Evolutionary conservation across 768 basidiomycete genomes (phyloP).

Genomic region (Lactarius akahatsu): DNA sequence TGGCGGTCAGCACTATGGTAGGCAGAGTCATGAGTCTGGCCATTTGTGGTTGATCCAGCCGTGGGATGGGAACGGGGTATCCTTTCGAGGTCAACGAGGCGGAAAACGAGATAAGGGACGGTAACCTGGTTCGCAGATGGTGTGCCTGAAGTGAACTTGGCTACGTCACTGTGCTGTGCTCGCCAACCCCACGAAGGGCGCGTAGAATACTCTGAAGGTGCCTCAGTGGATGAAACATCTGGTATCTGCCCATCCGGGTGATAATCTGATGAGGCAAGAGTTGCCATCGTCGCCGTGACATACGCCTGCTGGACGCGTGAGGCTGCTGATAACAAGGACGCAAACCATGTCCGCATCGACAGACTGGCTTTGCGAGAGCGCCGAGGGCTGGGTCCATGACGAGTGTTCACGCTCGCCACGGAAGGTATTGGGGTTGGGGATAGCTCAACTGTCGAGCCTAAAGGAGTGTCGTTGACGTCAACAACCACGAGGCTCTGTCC

Average conservation of each 20-base stretch:
- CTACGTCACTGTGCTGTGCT: conserved; percentile 36
- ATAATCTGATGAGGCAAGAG: conserved; percentile 36
- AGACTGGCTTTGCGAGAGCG: conserved; percentile 4
- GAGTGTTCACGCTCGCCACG: conserved; percentile 7
- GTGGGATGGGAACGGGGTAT: not conserved
- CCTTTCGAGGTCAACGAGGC: conserved; percentile 17
- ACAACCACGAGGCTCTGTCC: conserved; percentile 27
- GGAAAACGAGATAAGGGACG: conserved; percentile 22
- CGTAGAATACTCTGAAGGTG: conserved; percentile 46
- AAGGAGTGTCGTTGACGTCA: conserved; percentile 25
- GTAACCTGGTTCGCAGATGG: not conserved
- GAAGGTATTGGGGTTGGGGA: not conserved
- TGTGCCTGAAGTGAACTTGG: conserved; percentile 16
- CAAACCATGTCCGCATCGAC: conserved; percentile 13
- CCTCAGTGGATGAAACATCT: conserved; percentile 26
- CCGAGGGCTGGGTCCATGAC: conserved; percentile 6
- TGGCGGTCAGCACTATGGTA: conserved; percentile 44
- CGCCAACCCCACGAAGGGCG: conserved; percentile 42
- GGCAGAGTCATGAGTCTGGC: conserved; percentile 7
- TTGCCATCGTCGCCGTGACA: conserved; percentile 52
- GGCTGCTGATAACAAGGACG: conserved; percentile 23
- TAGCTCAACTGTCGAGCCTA: conserved; percentile 10
- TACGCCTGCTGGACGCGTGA: conserved; percentile 59
- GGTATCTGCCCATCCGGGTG: conserved; percentile 24
- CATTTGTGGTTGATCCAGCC: not conserved